These are phyloP conservation scores for Stephania yunnanensis DNA, from an alignment of 164 flowering plant species.

Conservation along the genomic window DNA sequence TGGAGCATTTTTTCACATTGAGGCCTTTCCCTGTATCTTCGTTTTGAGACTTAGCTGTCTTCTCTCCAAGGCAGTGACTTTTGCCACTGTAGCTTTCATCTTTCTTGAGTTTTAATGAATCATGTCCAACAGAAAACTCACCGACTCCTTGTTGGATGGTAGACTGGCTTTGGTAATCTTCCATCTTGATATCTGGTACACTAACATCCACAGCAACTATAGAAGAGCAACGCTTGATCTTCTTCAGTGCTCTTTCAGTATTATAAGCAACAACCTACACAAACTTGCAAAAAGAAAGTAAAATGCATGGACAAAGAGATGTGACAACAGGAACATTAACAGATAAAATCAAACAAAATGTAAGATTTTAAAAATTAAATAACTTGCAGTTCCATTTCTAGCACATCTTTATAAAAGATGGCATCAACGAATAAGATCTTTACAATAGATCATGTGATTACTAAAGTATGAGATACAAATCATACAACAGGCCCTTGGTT, in stretches of 20 bases:
- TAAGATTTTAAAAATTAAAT: background rate
- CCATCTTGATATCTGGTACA: constrained; percentile 22
- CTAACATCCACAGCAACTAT: constrained; percentile 33
- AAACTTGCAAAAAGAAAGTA: constrained; percentile 8
- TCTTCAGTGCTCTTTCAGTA: constrained; percentile 57
- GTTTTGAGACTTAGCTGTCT: constrained; percentile 19
- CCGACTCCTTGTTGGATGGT: constrained; percentile 20
- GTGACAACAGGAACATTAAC: background rate
- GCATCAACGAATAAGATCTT: too few species aligned
- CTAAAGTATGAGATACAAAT: background rate
- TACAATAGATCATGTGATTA: background rate
- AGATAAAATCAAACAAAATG: background rate
- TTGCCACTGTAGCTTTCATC: constrained; percentile 24
- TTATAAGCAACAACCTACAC: constrained; percentile 70
- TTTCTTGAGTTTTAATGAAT: constrained; percentile 25
- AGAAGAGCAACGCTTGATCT: constrained; percentile 70
- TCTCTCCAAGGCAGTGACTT: constrained; percentile 23
- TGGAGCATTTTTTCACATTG: constrained; percentile 24
- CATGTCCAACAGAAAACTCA: constrained; percentile 22
- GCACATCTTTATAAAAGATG: too few species aligned
- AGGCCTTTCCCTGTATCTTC: constrained; percentile 18
- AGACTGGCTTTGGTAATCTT: constrained; percentile 16
- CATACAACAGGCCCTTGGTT: too few species aligned
- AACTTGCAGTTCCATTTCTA: background rate
- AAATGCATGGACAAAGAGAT: background rate